These are phyloP conservation scores for Sporothrix brunneoviolacea DNA, from an alignment of 2,329 filamentous ascomycete genomes.

Conservation along the genomic window DNA sequence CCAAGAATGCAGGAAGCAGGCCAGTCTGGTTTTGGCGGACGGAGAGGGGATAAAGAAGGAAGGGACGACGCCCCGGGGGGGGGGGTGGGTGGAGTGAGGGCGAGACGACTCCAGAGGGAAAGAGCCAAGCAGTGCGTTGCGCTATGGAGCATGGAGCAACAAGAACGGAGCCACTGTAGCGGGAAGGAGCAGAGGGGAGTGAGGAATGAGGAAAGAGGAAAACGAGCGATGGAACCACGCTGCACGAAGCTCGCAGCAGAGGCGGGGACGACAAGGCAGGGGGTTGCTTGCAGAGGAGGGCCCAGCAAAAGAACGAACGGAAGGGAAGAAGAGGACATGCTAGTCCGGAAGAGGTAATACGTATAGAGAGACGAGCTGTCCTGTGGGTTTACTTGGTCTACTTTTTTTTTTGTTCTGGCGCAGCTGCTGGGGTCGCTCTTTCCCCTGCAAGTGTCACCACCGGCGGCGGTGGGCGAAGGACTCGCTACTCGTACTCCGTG, in stretches of 20 bases:
- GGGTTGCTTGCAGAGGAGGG: background rate
- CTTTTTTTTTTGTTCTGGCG: background rate
- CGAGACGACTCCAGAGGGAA: background rate
- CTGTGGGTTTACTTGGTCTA: background rate
- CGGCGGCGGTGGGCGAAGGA: background rate
- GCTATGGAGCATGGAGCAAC: background rate
- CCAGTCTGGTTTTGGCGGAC: background rate
- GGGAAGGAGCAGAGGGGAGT: background rate
- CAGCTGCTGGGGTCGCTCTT: background rate
- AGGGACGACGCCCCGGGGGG: background rate
- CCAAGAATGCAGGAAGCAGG: slow-evolving; percentile 5
- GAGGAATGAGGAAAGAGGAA: background rate
- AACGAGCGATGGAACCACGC: background rate
- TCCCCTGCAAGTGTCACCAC: background rate
- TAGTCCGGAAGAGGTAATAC: slow-evolving; percentile 7
- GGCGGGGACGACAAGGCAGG: background rate
- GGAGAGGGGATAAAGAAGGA: background rate
- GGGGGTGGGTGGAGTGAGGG: slow-evolving; percentile 1
- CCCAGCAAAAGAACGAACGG: background rate
- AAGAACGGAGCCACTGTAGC: background rate
- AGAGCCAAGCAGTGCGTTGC: too few relatives aligned
- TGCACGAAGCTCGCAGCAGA: background rate
- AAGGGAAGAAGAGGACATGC: background rate
- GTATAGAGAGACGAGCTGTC: background rate
- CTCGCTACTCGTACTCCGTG: slow-evolving; percentile 11